Conservation (phyloP, 441 rosid species). For the Lepidium campestre region DNA sequence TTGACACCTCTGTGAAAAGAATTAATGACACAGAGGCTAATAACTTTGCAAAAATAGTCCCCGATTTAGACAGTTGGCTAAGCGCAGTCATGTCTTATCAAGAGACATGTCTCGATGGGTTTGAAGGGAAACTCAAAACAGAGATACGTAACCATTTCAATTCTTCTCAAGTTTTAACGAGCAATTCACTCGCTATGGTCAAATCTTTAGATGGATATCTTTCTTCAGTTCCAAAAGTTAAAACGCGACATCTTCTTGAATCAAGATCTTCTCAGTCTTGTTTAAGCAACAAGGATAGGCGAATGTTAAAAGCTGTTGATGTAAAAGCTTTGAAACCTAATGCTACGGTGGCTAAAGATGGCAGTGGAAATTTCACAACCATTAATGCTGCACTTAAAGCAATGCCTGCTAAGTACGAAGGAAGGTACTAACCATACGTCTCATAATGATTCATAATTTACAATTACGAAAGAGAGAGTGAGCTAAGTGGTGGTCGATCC, state of each 20-base stretch:
- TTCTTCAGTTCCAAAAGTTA: slow-evolving; percentile 4
- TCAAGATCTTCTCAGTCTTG: slow-evolving; percentile 26
- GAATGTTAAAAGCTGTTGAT: slow-evolving; percentile 38
- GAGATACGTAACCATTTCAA: slow-evolving; percentile 40
- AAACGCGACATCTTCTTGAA: slow-evolving; percentile 42
- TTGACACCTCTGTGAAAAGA: slow-evolving; percentile 22
- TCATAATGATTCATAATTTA: too few species aligned
- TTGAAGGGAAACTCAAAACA: slow-evolving; percentile 51
- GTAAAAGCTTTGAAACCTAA: slow-evolving; percentile 39
- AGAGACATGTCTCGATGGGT: slow-evolving; percentile 65
- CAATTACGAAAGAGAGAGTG: too few species aligned
- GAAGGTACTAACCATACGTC: too few species aligned
- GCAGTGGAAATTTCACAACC: slow-evolving; percentile 62
- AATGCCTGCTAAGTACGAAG: slow-evolving; percentile 42
- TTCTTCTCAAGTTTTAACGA: slow-evolving; percentile 39
- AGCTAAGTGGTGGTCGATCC: too few species aligned
- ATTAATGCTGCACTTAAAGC: slow-evolving; percentile 56
- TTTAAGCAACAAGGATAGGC: slow-evolving; percentile 47
- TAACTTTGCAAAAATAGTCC: slow-evolving; percentile 19
- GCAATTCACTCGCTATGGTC: slow-evolving; percentile 67
- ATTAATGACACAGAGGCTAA: slow-evolving; percentile 22
- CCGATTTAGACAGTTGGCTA: slow-evolving; percentile 50
- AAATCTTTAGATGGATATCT: slow-evolving; percentile 29
- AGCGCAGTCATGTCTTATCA: slow-evolving; percentile 78
- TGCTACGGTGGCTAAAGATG: slow-evolving; percentile 64